Base-by-base conservation (phyloP, 179 eudicot species). In the Actinidia polygama region DNA sequence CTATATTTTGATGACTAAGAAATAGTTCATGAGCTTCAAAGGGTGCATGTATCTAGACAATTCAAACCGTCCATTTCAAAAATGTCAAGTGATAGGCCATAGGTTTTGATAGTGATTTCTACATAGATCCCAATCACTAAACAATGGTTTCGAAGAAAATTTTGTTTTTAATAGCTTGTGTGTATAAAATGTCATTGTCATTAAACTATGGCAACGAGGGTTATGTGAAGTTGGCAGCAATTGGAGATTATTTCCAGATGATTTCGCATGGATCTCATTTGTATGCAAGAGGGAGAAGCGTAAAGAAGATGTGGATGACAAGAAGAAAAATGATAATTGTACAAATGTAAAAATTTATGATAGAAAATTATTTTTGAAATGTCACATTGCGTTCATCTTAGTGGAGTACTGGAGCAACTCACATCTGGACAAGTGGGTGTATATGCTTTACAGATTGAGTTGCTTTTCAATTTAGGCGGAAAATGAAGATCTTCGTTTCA, bases 11-110 rank as follows among this genome's bases (percentile, higher is more conserved):
- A 16, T 59, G 83, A 59, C 78, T 46, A 12, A 21, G 77, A 79
- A 70, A 58, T 11, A 72, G 7, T 40, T 57, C 46, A 58, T 21
- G 26, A 73, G 24, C 74, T 47, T 79, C 46, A 18, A 49, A 61
- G 23, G 75, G 50, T 78, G 68, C 59, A 58, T 72, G 83, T 47
- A 81, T 73, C 26, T 81, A 16, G 78, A 72, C 83, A 46, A 58
- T 40, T 44, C 18, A 57, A 44, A 74, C 77, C 83, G 3, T 21
- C 44, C 44, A 58, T 59, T 70, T 80, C 69, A 61, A 30, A 61
- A 30, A 11, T 58, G 18, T 59, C 5, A 81, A 23, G 58, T 73
- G 26, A 72, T 15, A 12, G 40, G 7, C 66, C 55, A n/a, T 69
- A 14, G 0, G 36, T 16, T 72, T 26, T 3, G 69, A 49, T 23